A percentile compares a stretch with the other conserved stretches of the same genome.
phyloP scores from a whole-genome alignment of 2,329 filamentous ascomycete genomes.

The Colletotrichum sidae region DNA sequence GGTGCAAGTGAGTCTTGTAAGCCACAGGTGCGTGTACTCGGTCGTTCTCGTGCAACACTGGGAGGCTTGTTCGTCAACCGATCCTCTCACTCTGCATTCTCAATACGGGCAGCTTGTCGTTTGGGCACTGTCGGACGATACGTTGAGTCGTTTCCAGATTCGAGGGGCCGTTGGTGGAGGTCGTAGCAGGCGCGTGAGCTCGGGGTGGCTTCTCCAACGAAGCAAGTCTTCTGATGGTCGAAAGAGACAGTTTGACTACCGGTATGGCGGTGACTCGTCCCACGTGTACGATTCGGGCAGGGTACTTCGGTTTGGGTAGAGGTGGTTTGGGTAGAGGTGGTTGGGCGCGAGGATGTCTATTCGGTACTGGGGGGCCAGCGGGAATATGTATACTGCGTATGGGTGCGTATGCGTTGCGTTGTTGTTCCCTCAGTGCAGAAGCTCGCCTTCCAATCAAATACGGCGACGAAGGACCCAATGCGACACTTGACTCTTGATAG shows the following conservation, averaged over 20 bases:
- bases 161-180: slow-evolving; percentile 14
- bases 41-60: too few species aligned
- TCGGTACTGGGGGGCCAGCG: slow-evolving; percentile 23
- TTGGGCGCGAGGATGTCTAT: slow-evolving; percentile 27
- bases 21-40: too few species aligned
- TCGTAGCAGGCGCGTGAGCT: slow-evolving; percentile 10
- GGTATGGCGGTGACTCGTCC: slow-evolving; percentile 34
- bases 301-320: slow-evolving; percentile 28
- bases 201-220: slow-evolving; percentile 17
- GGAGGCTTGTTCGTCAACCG: background rate
- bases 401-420: slow-evolving; percentile 29
- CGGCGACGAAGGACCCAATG: slow-evolving; percentile 20
- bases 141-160: slow-evolving; percentile 15
- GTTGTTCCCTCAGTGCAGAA: slow-evolving; percentile 33
- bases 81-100: slow-evolving; percentile 27
- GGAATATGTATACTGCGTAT: slow-evolving; percentile 26
- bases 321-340: slow-evolving; percentile 36
- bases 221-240: background rate
- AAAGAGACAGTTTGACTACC: slow-evolving; percentile 15
- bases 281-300: slow-evolving; percentile 34
- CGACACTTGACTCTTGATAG: slow-evolving; percentile 21
- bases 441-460: slow-evolving; percentile 35
- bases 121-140: too few species aligned
- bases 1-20: slow-evolving; percentile 24
- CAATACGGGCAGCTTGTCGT: background rate